Evolutionary conservation across 768 basidiomycete species (phyloP).

Genomic region (Russula earlei): DNA sequence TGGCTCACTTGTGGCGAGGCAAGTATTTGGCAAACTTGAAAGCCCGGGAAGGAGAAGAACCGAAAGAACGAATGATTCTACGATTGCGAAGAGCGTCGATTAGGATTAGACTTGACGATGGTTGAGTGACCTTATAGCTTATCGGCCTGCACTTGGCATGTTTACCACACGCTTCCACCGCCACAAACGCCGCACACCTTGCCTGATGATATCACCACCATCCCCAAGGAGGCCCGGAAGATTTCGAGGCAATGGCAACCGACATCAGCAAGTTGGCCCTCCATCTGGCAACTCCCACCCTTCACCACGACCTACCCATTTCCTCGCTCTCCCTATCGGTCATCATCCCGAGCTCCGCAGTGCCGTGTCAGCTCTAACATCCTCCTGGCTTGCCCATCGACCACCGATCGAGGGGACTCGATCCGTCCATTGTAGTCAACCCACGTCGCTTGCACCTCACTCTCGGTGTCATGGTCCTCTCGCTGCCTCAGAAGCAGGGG

Average conservation of each 20-base stretch:
- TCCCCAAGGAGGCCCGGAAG: no score
- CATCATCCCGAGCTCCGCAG: slow-evolving; percentile 27
- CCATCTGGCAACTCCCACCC: background rate
- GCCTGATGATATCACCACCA: no score
- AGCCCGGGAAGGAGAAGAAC: no score
- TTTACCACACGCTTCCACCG: no score
- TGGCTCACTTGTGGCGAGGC: background rate
- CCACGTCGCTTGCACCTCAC: slow-evolving; percentile 60
- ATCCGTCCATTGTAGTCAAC: slow-evolving; percentile 48
- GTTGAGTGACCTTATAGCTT: no score
- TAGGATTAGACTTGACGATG: no score
- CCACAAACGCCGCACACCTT: no score
- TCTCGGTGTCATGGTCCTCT: slow-evolving; percentile 61
- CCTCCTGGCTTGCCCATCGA: slow-evolving; percentile 23
- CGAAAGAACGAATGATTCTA: no score
- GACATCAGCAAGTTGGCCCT: background rate
- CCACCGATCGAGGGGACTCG: slow-evolving; percentile 43
- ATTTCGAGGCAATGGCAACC: background rate
- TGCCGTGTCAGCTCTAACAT: slow-evolving; percentile 23
- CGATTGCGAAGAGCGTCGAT: no score
- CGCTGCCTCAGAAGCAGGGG: slow-evolving; percentile 11
- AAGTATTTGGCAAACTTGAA: no score
- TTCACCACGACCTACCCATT: slow-evolving; percentile 4
- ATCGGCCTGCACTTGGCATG: no score
- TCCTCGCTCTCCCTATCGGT: slow-evolving; percentile 20